Evolutionary conservation across 2,329 filamentous ascomycete species (phyloP).

Genomic region (Teratosphaeria gauchensis): DNA sequence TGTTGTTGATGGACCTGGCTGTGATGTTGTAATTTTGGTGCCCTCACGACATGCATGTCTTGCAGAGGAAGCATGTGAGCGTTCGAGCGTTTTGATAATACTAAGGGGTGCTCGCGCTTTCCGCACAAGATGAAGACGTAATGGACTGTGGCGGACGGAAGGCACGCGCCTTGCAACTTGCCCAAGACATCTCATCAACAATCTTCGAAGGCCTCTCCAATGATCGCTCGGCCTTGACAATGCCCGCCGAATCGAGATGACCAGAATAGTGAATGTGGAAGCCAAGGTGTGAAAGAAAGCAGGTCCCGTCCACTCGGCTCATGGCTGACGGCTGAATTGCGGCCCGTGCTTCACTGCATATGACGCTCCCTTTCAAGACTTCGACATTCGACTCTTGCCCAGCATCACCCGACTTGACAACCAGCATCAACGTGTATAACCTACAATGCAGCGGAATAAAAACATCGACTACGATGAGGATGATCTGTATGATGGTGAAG

Average conservation of each 20-base stretch:
- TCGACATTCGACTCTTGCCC: too few species aligned
- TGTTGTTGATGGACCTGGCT: background rate
- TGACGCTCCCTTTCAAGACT: too few species aligned
- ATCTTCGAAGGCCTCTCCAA: background rate
- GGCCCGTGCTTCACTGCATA: too few species aligned
- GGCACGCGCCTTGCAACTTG: background rate
- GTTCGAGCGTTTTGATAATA: background rate
- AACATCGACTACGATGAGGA: slow-evolving; percentile 41
- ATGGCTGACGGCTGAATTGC: background rate
- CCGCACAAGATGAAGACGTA: background rate
- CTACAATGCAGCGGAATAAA: slow-evolving; percentile 34
- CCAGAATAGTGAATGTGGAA: too few species aligned
- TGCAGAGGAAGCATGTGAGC: background rate
- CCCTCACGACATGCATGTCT: background rate
- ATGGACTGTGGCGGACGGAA: background rate
- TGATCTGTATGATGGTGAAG: slow-evolving; percentile 42
- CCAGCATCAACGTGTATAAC: background rate
- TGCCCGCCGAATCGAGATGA: background rate
- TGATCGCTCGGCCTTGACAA: background rate
- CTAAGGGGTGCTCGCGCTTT: background rate
- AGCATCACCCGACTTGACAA: too few species aligned
- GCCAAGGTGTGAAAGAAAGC: too few species aligned
- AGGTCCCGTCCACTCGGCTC: too few species aligned
- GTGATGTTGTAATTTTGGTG: background rate
- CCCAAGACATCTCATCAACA: background rate